Evolutionary conservation across 2,329 filamentous ascomycete species (phyloP).

Genomic region (Amesomyces nigricolor): DNA sequence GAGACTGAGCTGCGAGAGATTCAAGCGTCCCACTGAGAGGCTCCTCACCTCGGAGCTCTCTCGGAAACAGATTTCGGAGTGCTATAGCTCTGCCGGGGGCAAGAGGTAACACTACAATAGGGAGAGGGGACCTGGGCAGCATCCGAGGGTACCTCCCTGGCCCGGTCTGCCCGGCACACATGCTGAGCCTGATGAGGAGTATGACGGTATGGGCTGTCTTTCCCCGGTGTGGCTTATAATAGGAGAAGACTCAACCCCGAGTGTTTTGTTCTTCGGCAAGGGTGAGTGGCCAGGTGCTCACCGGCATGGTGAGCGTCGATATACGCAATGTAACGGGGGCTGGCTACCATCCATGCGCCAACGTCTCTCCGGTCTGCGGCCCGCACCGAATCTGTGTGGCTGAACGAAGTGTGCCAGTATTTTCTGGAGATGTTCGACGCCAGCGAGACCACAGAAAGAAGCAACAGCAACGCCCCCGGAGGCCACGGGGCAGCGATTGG

Average conservation of each 20-base stretch:
- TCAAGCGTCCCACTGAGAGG: background rate
- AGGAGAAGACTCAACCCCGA: background rate
- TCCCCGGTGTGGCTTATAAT: too few relatives aligned
- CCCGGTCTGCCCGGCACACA: too few relatives aligned
- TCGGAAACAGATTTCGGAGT: too few relatives aligned
- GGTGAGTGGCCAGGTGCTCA: background rate
- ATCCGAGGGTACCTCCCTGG: too few relatives aligned
- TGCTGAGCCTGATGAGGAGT: too few relatives aligned
- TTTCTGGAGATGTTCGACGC: background rate
- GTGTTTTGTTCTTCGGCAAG: slow-evolving; percentile 5
- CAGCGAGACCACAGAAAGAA: slow-evolving; percentile 12
- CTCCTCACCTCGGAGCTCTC: slow-evolving; percentile 5
- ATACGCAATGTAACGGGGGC: slow-evolving; percentile 23
- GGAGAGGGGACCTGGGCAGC: too few relatives aligned
- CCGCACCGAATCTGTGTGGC: too few relatives aligned
- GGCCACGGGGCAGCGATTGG: slow-evolving; percentile 19
- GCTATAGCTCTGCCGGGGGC: too few relatives aligned
- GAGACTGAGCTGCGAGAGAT: too few relatives aligned
- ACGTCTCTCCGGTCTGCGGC: slow-evolving; percentile 3
- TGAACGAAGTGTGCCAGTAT: slow-evolving; percentile 8
- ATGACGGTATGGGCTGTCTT: too few relatives aligned
- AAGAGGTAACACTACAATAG: too few relatives aligned
- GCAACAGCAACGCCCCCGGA: slow-evolving; percentile 13
- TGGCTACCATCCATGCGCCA: background rate
- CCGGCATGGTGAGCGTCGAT: slow-evolving; percentile 17